Percentiles rank a stretch among this genome's conserved stretches.
Evolutionary conservation across 1,284 basidiomycete species (phyloP).

Genomic region (Coniferiporia sulphurascens): DNA sequence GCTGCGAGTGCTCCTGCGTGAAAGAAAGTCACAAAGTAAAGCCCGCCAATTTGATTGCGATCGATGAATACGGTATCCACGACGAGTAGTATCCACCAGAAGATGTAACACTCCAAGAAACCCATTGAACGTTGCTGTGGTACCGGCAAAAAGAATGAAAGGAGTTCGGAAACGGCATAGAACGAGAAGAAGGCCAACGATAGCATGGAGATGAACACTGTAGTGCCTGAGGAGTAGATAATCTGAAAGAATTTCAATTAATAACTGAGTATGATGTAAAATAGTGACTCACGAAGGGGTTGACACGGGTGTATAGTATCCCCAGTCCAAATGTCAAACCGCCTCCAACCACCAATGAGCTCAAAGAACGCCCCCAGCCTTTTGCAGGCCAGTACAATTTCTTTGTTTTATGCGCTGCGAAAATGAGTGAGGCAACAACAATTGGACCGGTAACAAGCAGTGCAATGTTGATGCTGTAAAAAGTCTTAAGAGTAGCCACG

Average conservation of each 20-base stretch:
- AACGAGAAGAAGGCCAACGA: slow-evolving; percentile 48
- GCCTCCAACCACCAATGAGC: slow-evolving; percentile 43
- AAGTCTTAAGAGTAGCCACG: slow-evolving; percentile 44
- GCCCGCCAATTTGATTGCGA: slow-evolving; percentile 25
- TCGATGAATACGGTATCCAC: slow-evolving; percentile 27
- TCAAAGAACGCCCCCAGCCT: slow-evolving; percentile 54
- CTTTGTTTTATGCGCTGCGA: slow-evolving; percentile 25
- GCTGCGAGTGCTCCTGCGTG: slow-evolving; percentile 47
- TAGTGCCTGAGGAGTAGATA: slow-evolving; percentile 51
- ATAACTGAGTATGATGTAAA: neutral
- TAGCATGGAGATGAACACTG: slow-evolving; percentile 46
- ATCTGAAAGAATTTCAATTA: slow-evolving; percentile 35
- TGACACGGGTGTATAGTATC: slow-evolving; percentile 45
- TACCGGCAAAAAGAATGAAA: slow-evolving; percentile 27
- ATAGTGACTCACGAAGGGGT: slow-evolving; percentile 53
- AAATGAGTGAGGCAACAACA: slow-evolving; percentile 41
- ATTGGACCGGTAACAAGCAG: slow-evolving; percentile 60
- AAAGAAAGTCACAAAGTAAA: slow-evolving; percentile 43
- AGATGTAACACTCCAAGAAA: slow-evolving; percentile 27
- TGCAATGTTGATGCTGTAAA: slow-evolving; percentile 55
- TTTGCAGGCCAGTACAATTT: slow-evolving; percentile 29
- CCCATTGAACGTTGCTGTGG: slow-evolving; percentile 28
- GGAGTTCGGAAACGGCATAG: slow-evolving; percentile 34
- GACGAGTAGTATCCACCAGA: slow-evolving; percentile 35
- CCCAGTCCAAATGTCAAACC: slow-evolving; percentile 45